A percentile compares a stretch with the other conserved stretches of the same genome.
phyloP scores from a whole-genome alignment of 192 early-diverging fungal species.

The Coemansia sp. region DNA sequence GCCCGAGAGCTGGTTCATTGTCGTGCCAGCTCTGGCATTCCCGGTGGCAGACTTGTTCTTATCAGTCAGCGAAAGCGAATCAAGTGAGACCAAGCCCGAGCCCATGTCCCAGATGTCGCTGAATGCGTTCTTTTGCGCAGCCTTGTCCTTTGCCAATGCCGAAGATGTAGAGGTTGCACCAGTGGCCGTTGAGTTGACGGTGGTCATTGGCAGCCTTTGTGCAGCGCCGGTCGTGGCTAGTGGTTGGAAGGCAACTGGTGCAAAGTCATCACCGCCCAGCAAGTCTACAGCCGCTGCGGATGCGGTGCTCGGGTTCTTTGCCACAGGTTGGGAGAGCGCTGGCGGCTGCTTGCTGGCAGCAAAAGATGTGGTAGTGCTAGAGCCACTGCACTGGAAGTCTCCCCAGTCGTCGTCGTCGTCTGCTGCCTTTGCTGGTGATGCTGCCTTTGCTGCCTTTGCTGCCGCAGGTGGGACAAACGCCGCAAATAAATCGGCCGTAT shows the following conservation, averaged over 20 bases:
- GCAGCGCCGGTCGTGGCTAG: conserved; percentile 3
- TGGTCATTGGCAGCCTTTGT: not conserved
- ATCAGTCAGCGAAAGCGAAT: conserved; percentile 64
- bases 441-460: no score
- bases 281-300: conserved; percentile 23
- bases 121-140: conserved; percentile 33
- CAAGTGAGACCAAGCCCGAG: conserved; percentile 66
- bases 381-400: conserved; percentile 59
- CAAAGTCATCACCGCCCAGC: conserved; percentile 24
- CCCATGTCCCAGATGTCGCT: conserved; percentile 71
- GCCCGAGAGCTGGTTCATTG: conserved; percentile 50
- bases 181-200: not conserved
- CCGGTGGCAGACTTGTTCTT: conserved; percentile 20
- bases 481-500: not conserved
- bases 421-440: conserved; percentile 19
- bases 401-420: conserved; percentile 71
- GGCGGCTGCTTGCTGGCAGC: conserved; percentile 4
- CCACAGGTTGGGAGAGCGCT: conserved; percentile 16
- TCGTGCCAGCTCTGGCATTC: conserved; percentile 2
- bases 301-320: conserved; percentile 2
- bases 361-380: not conserved
- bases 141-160: conserved; percentile 1
- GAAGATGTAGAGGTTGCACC: not conserved
- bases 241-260: conserved; percentile 21
- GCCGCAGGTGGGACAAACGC: conserved; percentile 16